Evolutionary conservation across 75 land plant species (phyloP).

Genomic region (Pinus tabuliformis): DNA sequence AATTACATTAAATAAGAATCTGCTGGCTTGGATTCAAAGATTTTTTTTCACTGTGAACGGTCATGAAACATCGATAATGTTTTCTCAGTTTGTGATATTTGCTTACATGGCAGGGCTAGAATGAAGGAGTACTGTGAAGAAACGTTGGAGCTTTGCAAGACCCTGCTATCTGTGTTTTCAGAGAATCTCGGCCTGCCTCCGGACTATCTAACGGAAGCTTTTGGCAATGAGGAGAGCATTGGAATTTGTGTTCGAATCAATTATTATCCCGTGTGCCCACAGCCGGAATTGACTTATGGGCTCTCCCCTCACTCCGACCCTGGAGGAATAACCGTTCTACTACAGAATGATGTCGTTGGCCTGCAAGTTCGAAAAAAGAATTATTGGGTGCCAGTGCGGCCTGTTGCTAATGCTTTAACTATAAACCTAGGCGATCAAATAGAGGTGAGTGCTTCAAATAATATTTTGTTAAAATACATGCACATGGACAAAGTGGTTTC

Average conservation of each 20-base stretch:
- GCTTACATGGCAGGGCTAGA: constrained; percentile 23
- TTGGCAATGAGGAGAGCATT: constrained; percentile 36
- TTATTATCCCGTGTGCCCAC: constrained; percentile 75
- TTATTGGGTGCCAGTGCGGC: constrained; percentile 62
- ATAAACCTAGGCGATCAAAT: constrained; percentile 79
- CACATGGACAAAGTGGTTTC: no score
- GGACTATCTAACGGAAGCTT: constrained; percentile 20
- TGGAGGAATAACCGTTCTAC: constrained; percentile 51
- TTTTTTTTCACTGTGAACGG: no score
- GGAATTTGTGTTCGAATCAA: constrained; percentile 47
- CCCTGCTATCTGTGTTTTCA: constrained; percentile 36
- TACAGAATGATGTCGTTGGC: constrained; percentile 48
- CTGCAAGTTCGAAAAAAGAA: constrained; percentile 55
- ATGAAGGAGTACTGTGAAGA: constrained; percentile 24
- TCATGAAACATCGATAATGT: no score
- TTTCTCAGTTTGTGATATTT: not conserved
- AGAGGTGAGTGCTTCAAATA: constrained; percentile 30
- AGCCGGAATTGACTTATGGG: constrained; percentile 66
- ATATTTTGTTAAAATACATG: no score
- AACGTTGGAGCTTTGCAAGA: constrained; percentile 21
- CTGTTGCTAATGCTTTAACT: constrained; percentile 55
- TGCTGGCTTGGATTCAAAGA: no score
- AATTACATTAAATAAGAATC: no score
- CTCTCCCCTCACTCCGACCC: constrained; percentile 65
- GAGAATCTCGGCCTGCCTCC: constrained; percentile 22